Conservation (phyloP, 352 stramenopile species). For the Globisporangium spinosum region DNA sequence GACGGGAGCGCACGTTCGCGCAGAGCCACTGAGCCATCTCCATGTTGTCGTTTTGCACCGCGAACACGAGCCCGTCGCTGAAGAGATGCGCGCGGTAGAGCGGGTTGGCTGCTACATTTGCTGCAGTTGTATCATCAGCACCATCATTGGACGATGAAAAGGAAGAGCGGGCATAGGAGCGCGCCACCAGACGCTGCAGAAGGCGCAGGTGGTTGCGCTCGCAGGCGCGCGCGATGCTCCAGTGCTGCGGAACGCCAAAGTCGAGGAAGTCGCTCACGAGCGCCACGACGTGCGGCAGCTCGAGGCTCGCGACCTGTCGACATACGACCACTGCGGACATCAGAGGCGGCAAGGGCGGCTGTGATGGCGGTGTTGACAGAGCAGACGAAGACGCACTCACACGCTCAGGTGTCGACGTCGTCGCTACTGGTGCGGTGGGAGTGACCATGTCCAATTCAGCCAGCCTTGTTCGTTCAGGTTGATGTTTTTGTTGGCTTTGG, state of each 20-base stretch:
- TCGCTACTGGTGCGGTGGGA: not conserved
- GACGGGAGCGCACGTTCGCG: not conserved
- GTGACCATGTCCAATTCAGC: not conserved
- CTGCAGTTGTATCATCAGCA: not conserved
- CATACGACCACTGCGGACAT: conserved; percentile 6
- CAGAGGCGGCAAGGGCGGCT: conserved; percentile 1
- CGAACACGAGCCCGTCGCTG: conserved; percentile 8
- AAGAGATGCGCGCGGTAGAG: conserved; percentile 15
- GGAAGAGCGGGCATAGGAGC: not conserved
- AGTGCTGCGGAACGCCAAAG: not conserved
- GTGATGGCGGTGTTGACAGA: not conserved
- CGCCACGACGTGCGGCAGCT: conserved; percentile 13
- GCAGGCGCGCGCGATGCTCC: conserved; percentile 10
- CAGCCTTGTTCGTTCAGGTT: not conserved
- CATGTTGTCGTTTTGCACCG: conserved; percentile 14
- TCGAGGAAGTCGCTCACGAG: conserved; percentile 18
- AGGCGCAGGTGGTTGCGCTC: conserved; percentile 12
- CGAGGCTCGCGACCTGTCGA: conserved; percentile 3
- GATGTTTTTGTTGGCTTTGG: not conserved
- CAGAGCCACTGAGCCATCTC: conserved; percentile 20
- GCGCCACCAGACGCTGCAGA: not conserved
- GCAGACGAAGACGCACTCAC: not conserved
- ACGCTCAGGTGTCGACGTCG: not conserved
- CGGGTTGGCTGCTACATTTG: not conserved
- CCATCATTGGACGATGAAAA: not conserved